Evolutionary conservation across 176 grass and related monocot species (phyloP).

Genomic region (Raddia distichophylla): DNA sequence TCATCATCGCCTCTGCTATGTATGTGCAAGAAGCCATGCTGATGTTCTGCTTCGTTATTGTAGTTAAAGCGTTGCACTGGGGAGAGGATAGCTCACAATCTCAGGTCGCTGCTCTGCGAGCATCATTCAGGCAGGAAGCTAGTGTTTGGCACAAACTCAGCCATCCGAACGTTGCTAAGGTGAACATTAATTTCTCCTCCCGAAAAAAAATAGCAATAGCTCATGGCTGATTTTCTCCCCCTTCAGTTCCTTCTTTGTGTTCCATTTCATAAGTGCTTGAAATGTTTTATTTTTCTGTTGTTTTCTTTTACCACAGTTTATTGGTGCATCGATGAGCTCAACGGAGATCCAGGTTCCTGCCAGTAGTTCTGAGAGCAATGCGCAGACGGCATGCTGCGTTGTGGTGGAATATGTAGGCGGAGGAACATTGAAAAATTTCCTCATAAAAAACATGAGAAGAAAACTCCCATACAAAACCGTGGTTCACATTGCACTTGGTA

Average conservation of each 20-base stretch:
- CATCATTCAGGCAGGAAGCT: slow-evolving; percentile 85
- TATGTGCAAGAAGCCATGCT: too few species aligned
- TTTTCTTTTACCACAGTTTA: slow-evolving; percentile 50
- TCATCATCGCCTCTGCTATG: too few species aligned
- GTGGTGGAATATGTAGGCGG: slow-evolving; percentile 73
- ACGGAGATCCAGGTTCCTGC: slow-evolving; percentile 60
- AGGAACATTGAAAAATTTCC: slow-evolving; percentile 65
- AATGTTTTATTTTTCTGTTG: slow-evolving; percentile 9
- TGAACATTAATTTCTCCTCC: neutral
- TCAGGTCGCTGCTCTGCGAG: slow-evolving; percentile 60
- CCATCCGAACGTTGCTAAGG: slow-evolving; percentile 86
- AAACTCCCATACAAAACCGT: slow-evolving; percentile 75
- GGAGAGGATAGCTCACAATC: slow-evolving; percentile 85
- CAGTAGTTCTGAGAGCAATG: slow-evolving; percentile 45
- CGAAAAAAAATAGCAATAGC: neutral
- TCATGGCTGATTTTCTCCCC: neutral
- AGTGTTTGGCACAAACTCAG: slow-evolving; percentile 93
- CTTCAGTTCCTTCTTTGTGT: neutral
- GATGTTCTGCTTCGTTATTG: neutral
- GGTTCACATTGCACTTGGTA: slow-evolving; percentile 72
- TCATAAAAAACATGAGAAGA: slow-evolving; percentile 59
- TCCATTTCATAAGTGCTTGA: neutral
- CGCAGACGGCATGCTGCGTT: slow-evolving; percentile 63
- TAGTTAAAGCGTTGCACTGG: slow-evolving; percentile 80
- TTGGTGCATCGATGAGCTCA: slow-evolving; percentile 82